phyloP scores from a whole-genome alignment of 306 rosid genomes.

The Canavalia ensiformis region DNA sequence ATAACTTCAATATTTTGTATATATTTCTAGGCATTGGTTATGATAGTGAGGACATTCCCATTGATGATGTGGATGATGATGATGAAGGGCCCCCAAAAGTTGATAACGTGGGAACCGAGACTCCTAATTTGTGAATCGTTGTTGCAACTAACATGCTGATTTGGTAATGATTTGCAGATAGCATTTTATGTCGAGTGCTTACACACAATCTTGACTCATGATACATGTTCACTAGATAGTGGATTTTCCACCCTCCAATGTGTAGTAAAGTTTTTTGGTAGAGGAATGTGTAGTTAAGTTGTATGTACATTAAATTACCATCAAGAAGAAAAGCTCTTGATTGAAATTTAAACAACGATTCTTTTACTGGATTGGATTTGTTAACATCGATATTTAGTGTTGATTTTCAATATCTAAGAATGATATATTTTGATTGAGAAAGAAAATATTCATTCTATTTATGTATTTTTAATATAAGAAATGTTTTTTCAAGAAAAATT shows the following conservation, averaged over 20 bases:
- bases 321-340: not conserved
- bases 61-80: slow-evolving; percentile 80
- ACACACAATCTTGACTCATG: slow-evolving; percentile 9
- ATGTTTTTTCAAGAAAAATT: no score
- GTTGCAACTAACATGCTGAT: slow-evolving; percentile 35
- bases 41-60: slow-evolving; percentile 76
- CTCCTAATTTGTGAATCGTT: slow-evolving; percentile 40
- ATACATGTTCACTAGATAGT: slow-evolving; percentile 20
- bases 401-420: no score
- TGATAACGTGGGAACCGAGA: slow-evolving; percentile 49
- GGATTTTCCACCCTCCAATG: slow-evolving; percentile 13
- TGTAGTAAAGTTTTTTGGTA: slow-evolving; percentile 16
- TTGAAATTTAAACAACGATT: no score
- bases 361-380: no score
- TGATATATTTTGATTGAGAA: no score
- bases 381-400: no score
- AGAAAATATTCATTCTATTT: no score
- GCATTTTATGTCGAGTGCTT: slow-evolving; percentile 6
- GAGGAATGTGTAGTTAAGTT: slow-evolving; percentile 22
- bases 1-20: slow-evolving; percentile 8
- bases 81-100: slow-evolving; percentile 57
- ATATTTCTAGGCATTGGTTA: slow-evolving; percentile 51
- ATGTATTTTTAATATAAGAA: no score
- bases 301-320: slow-evolving; percentile 38
- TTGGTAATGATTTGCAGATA: not conserved